Conservation (phyloP, 1,139 yeast genomes). For the Lodderomyces theae region DNA sequence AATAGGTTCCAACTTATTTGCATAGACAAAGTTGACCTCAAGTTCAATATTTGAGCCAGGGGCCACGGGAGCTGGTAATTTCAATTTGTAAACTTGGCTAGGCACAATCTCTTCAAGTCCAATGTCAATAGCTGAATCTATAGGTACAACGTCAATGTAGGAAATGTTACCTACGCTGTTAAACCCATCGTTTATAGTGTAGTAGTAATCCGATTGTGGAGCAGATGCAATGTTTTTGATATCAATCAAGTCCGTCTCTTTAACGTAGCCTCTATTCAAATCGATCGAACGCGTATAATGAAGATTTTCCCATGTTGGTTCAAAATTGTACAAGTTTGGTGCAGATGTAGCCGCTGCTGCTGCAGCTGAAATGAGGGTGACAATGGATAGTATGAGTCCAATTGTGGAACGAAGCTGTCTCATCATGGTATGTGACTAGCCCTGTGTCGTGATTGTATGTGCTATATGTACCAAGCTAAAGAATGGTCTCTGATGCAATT, state of each 20-base stretch:
- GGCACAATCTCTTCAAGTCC: constrained; percentile 31
- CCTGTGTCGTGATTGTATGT: no score
- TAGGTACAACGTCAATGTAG: constrained; percentile 38
- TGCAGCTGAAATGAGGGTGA: no score
- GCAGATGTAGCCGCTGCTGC: constrained; percentile 5
- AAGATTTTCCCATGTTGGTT: constrained; percentile 42
- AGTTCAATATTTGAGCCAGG: constrained; percentile 57
- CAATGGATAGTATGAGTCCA: constrained; percentile 10
- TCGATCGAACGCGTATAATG: constrained; percentile 56
- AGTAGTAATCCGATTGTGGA: constrained; percentile 56
- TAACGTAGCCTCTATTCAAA: constrained; percentile 62
- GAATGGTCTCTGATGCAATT: no score
- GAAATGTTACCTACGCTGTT: constrained; percentile 47
- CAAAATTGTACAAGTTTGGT: constrained; percentile 9
- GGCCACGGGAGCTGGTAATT: constrained; percentile 63
- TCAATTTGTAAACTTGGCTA: constrained; percentile 39
- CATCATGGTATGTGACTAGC: constrained; percentile 8
- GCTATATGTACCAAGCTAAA: no score
- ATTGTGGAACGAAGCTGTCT: constrained; percentile 8
- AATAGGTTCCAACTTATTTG: constrained; percentile 51
- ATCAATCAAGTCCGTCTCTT: constrained; percentile 56
- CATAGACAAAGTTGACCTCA: constrained; percentile 52
- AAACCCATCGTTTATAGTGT: constrained; percentile 49
- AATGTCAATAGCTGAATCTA: constrained; percentile 21
- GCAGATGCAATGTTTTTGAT: constrained; percentile 56